Evolutionary conservation across 257 asterid species (phyloP), one percentile per base, ranked within the genome.

Genomic region (Nicotiana attenuata): DNA sequence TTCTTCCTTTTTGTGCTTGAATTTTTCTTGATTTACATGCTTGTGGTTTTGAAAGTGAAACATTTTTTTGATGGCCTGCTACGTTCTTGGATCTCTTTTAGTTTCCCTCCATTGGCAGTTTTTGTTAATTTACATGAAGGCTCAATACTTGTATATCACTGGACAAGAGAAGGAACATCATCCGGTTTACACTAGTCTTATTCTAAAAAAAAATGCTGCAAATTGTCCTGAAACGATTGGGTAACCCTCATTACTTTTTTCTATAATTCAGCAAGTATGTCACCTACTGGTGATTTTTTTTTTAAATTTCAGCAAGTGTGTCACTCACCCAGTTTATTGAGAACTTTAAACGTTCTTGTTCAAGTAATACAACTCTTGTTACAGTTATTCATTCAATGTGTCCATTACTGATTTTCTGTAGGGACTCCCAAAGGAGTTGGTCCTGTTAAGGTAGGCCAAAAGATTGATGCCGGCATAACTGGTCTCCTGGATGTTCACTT

Each of bases 401-500:
- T 47, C 10, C 16, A 61, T 82, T 24, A 13, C 73, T 65, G 61
- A 64, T 14, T 81, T 61, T 52, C 24, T 85, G 89, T 92, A 96
- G 99, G 99, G 47, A 96, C 99, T 76, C 99, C 99, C 28, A 57
- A 90, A 88, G 98, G 98, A 31, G 97, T 91, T 63, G 97, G 98
- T 79, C 97, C 98, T 9, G 98, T 96, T 24, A 90, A 88, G 87
- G 86, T 90, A 60, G 99, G 99, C 35, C 97, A 96, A 85, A 90
- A 85, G 83, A 87, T 96, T 47, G 98, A 96, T 56, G 98, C 97
- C 81, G 99, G 99, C 77, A 91, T 96, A 81, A 94, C 97, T 1
- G 99, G 93, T 65, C 75, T 96, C 59, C 14, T 92, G 85, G 98
- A 92, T 75, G 78, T 94, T 77, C 93, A 92, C 86, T 94, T 92